Percentiles rank a stretch among this genome's conserved stretches.
Conservation (phyloP, 1,284 basidiomycete genomes). For the Hemileia vastatrix region DNA sequence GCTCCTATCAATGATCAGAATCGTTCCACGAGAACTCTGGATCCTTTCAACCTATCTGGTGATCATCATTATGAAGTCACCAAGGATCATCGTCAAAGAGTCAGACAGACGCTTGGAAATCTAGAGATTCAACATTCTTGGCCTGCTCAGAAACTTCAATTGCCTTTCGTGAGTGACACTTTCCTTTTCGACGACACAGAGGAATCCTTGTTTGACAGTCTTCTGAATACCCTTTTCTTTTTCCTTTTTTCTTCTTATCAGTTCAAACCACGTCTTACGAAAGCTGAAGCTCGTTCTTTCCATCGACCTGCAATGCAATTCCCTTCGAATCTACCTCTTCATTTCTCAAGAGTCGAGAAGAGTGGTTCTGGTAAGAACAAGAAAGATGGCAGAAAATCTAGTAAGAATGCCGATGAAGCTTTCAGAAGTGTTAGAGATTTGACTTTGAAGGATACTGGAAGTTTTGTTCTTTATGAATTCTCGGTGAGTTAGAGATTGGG, state of each 20-base stretch:
- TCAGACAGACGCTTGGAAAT: conserved; percentile 42
- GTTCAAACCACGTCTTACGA: conserved; percentile 43
- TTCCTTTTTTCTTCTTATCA: not conserved
- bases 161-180: conserved; percentile 31
- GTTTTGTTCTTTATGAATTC: conserved; percentile 42
- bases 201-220: no score
- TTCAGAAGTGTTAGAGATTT: conserved; percentile 39
- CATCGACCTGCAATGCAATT: conserved; percentile 43
- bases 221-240: no score
- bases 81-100: conserved; percentile 39
- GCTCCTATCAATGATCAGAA: conserved; percentile 15
- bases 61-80: conserved; percentile 43
- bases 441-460: conserved; percentile 41
- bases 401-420: conserved; percentile 38
- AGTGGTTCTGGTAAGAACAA: conserved; percentile 32
- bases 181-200: no score
- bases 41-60: conserved; percentile 42
- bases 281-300: conserved; percentile 39
- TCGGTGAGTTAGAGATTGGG: conserved; percentile 25
- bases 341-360: conserved; percentile 38
- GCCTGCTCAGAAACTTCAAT: conserved; percentile 40
- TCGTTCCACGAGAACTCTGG: no score
- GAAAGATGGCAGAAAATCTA: conserved; percentile 29
- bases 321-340: conserved; percentile 41
- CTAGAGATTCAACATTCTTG: conserved; percentile 41